Evolutionary conservation across 345 rosid species (phyloP), one percentile per base, ranked within the genome.

Genomic region (Iberis pinnata): DNA sequence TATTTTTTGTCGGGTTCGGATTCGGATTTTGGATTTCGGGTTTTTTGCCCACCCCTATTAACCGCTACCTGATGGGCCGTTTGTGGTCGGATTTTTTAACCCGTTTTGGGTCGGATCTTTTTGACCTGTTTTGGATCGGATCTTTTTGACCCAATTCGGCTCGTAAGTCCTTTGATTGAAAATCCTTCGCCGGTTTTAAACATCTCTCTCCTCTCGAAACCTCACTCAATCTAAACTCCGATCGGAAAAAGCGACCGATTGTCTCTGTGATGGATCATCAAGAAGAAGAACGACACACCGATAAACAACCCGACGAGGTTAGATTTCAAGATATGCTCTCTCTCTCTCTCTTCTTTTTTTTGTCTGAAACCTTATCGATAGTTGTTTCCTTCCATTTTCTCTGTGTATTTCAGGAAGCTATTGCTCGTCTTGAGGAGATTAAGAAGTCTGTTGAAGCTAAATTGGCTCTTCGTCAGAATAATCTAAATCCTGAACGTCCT

Each of bases 401-500:
- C 25, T 22, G 35, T 18, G 46, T 60, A 22, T 57, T 60, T 13
- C 73, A 88, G 98, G 99, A 88, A 80, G 85, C 83, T 50, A 75
- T 63, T 67, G 90, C 89, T 65, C 97, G 95, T 27, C 82, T 78
- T 32, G 97, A 86, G 58, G 99, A 93, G 71, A 74, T 83, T 24
- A 88, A 76, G 82, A 88, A 83, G 70, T 77, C 84, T 5, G 59
- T 80, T 12, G 97, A 88, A 66, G 82, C 85, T 12, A 93, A 88
- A 70, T 31, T 78, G 74, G 68, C 81, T 63, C 99, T 93, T 75
- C 99, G 99, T 60, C 95, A 79, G 35, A 80, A 68, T 63, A 93
- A 93, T 43, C 74, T 93, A 77, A 86, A 83, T 73, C 97, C 99
- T 22, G 89, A 85, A 67, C 74, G 97, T 50, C 97, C 97, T 63